Percentiles rank a stretch among this genome's conserved stretches.
These are phyloP conservation scores for Spizellomyces punctatus DNA, from an alignment of 192 early-diverging fungal species.

Conservation along the genomic window DNA sequence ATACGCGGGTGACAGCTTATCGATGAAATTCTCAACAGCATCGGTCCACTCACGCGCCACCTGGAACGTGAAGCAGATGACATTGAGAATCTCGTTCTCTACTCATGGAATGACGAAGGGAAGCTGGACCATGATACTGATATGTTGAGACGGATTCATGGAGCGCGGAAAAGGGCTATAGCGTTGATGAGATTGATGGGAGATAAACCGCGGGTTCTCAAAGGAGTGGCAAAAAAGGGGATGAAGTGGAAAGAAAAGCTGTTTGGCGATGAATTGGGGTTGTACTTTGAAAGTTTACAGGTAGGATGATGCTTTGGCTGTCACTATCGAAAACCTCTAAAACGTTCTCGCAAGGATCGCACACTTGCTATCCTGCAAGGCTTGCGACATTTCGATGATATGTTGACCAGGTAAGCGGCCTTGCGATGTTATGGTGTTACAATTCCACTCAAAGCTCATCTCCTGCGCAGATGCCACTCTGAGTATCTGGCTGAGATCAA, in stretches of 20 bases:
- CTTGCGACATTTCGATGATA: not conserved
- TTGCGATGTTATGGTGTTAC: not conserved
- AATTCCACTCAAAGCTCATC: not conserved
- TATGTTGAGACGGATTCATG: constrained; percentile 21
- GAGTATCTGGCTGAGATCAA: constrained; percentile 24
- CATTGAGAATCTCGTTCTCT: constrained; percentile 19
- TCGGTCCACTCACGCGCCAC: constrained; percentile 8
- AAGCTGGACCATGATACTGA: constrained; percentile 9
- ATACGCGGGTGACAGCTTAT: constrained; percentile 6
- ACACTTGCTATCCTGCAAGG: not conserved
- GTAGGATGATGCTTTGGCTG: constrained; percentile 6
- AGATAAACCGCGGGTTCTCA: not conserved
- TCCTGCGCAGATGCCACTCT: constrained; percentile 12
- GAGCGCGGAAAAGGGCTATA: not conserved
- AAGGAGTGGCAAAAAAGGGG: not conserved
- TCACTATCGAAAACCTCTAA: too few species aligned
- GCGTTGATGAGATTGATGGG: not conserved
- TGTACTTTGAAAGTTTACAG: constrained; percentile 27
- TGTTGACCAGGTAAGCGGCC: constrained; percentile 7
- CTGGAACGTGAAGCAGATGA: constrained; percentile 6
- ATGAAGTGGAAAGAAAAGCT: not conserved
- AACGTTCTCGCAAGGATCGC: too few species aligned
- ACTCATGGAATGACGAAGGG: constrained; percentile 20
- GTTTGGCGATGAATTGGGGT: constrained; percentile 7
- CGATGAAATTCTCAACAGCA: constrained; percentile 10